Conservation (phyloP, 2,329 filamentous ascomycete species). For the Pleurostoma richardsiae region DNA sequence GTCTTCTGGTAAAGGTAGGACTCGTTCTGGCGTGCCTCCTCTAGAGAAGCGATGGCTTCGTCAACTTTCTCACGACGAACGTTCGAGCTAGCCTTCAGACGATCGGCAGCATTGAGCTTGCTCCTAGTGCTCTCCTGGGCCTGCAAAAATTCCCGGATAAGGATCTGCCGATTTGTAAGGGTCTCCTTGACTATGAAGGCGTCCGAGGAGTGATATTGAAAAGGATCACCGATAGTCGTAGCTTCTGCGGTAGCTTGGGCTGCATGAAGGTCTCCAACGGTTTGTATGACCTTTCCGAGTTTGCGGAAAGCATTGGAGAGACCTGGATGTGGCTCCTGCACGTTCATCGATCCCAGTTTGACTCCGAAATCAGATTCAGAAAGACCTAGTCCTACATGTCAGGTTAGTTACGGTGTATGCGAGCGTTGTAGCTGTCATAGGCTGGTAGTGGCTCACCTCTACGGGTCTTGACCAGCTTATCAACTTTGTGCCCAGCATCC, state of each 20-base stretch:
- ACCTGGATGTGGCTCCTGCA: constrained; percentile 85
- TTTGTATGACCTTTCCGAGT: constrained; percentile 88
- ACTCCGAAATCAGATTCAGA: constrained; percentile 91
- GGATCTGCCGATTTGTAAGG: constrained; percentile 92
- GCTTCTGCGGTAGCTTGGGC: constrained; percentile 96
- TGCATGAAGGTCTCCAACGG: constrained; percentile 90
- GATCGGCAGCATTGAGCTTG: constrained; percentile 80
- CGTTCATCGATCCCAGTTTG: constrained; percentile 79
- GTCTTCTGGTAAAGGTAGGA: constrained; percentile 80
- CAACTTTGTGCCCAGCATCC: constrained; percentile 96
- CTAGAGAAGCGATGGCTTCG: constrained; percentile 86
- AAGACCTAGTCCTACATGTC: constrained; percentile 69
- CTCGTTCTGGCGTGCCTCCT: constrained; percentile 82
- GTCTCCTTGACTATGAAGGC: constrained; percentile 98
- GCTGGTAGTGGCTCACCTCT: constrained; percentile 58
- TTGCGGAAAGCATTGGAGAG: constrained; percentile 90
- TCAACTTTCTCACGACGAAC: constrained; percentile 95
- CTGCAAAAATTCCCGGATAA: constrained; percentile 87
- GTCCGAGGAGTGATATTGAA: constrained; percentile 92
- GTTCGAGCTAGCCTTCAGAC: constrained; percentile 79
- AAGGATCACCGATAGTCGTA: constrained; percentile 86
- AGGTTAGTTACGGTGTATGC: too few relatives aligned
- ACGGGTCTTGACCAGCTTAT: constrained; percentile 86
- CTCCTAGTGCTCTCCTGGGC: constrained; percentile 80
- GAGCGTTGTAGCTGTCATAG: too few relatives aligned